Conservation (phyloP, 2,329 filamentous ascomycete genomes). For the Corynespora cassiicola region DNA sequence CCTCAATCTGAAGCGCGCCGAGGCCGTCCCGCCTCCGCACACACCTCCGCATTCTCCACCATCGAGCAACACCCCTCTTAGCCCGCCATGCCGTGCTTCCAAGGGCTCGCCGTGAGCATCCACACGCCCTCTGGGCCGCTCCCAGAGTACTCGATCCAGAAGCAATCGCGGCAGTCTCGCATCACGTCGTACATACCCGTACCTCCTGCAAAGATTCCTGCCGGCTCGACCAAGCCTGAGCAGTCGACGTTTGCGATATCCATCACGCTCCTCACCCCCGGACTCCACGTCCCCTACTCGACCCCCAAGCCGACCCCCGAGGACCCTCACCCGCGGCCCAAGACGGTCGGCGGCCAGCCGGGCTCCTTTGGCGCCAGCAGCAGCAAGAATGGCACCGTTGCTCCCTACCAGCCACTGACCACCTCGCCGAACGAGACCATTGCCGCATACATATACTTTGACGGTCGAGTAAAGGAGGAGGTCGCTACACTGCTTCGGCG, state of each 20-base stretch:
- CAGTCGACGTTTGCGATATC: conserved; percentile 97
- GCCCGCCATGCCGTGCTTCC: conserved; percentile 86
- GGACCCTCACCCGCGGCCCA: conserved; percentile 81
- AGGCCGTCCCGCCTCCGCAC: conserved; percentile 21
- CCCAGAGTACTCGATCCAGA: conserved; percentile 92
- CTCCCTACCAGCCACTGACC: conserved; percentile 90
- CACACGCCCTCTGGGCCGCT: conserved; percentile 82
- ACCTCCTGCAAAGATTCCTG: conserved; percentile 79
- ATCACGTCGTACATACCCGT: conserved; percentile 98
- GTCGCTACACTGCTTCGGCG: conserved; percentile 91
- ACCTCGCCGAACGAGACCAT: conserved; percentile 95
- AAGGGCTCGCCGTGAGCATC: conserved; percentile 97
- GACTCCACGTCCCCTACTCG: conserved; percentile 89
- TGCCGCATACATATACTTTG: conserved; percentile 98
- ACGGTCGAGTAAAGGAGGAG: conserved; percentile 93
- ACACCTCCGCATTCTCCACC: conserved; percentile 24
- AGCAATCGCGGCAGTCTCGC: conserved; percentile 85
- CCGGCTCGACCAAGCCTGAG: conserved; percentile 76
- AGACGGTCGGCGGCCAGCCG: conserved; percentile 76
- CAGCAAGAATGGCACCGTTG: conserved; percentile 62
- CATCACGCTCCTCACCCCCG: conserved; percentile 90
- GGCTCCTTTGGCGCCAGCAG: conserved; percentile 58
- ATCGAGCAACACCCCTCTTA: conserved; percentile 12
- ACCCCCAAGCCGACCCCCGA: conserved; percentile 79
- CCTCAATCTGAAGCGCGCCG: conserved; percentile 22